Evolutionary conservation across 768 basidiomycete species (phyloP).

Genomic region (Trametes cubensis): DNA sequence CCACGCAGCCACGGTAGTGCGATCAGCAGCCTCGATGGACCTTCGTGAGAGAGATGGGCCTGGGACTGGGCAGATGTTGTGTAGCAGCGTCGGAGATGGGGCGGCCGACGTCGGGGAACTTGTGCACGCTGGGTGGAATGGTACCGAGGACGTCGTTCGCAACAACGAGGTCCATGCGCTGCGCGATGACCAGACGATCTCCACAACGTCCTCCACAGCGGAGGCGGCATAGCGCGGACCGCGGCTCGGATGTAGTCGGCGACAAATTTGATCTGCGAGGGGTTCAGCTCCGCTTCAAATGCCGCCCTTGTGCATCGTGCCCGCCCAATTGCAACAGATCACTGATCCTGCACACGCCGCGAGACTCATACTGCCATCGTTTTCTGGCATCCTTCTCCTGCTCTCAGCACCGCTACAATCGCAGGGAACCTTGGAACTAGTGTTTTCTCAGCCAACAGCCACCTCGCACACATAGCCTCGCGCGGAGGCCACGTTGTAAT

Average conservation of each 20-base stretch:
- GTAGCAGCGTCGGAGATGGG: too few relatives aligned
- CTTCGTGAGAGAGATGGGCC: neutral
- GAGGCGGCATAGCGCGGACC: neutral
- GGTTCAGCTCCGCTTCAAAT: neutral
- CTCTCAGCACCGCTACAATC: neutral
- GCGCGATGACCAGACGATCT: neutral
- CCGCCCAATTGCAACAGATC: constrained; percentile 16
- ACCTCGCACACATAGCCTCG: neutral
- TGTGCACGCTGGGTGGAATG: too few relatives aligned
- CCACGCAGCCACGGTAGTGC: constrained; percentile 14
- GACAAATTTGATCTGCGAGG: neutral
- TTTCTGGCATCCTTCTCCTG: constrained; percentile 6
- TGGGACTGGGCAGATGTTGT: too few relatives aligned
- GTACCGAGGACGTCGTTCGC: neutral
- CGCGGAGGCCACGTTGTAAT: constrained; percentile 10
- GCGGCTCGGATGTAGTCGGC: neutral
- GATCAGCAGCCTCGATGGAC: constrained; percentile 8
- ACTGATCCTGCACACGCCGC: constrained; percentile 17
- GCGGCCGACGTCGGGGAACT: too few relatives aligned
- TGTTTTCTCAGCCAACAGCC: neutral
- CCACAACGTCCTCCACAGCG: neutral
- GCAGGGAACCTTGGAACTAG: neutral
- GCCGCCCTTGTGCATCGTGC: neutral
- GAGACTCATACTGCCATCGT: constrained; percentile 4
- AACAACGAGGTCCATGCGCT: neutral